Evolutionary conservation across 306 rosid species (phyloP).

Genomic region (Dryas drummondii): DNA sequence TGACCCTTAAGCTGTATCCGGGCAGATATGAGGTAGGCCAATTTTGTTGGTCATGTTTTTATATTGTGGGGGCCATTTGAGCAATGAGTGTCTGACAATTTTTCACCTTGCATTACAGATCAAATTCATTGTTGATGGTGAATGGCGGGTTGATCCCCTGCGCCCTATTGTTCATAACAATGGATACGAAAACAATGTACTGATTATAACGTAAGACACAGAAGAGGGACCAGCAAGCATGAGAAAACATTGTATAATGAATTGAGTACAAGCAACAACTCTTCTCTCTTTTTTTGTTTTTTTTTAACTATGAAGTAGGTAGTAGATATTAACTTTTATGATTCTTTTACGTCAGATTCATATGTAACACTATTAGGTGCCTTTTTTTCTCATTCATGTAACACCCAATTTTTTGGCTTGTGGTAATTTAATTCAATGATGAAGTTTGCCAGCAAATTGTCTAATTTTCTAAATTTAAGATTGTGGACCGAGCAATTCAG

Average conservation of each 20-base stretch:
- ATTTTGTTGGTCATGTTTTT: not conserved
- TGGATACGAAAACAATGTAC: constrained; percentile 68
- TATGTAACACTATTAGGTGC: constrained; percentile 9
- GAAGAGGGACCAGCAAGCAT: constrained; percentile 1
- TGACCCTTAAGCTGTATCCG: constrained; percentile 74
- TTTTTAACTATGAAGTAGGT: constrained; percentile 15
- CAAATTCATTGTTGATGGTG: constrained; percentile 90
- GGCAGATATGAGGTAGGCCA: constrained; percentile 82
- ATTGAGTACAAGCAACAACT: not conserved
- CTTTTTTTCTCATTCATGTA: not conserved
- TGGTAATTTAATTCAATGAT: not conserved
- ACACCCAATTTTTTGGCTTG: not conserved
- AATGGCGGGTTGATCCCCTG: constrained; percentile 83
- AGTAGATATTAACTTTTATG: not conserved
- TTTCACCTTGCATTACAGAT: constrained; percentile 44
- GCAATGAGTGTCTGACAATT: not conserved
- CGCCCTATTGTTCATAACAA: constrained; percentile 58
- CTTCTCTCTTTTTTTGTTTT: not conserved
- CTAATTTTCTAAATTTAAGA: not conserved
- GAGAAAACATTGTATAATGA: not conserved
- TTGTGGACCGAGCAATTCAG: not conserved
- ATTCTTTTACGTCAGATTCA: constrained; percentile 38
- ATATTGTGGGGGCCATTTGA: not conserved
- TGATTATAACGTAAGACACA: constrained; percentile 41
- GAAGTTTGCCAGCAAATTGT: not conserved